These are phyloP conservation scores for Nidula niveotomentosa DNA, from an alignment of 1,284 basidiomycete genomes.

Conservation along the genomic window DNA sequence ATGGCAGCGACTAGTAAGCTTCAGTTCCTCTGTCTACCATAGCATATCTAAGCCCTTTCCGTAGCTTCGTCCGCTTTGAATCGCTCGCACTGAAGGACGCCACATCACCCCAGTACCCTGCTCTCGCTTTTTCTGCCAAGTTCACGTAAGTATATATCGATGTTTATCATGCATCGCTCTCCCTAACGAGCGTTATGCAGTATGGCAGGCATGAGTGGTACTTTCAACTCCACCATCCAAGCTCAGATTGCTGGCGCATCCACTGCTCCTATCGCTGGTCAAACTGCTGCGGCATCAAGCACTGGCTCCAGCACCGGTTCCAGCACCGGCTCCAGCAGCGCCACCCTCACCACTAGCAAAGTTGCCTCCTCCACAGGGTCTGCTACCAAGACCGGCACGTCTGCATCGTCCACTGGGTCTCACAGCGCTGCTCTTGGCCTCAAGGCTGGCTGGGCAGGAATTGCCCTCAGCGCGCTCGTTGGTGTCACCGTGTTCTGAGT, in stretches of 20 bases:
- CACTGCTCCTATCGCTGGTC: slow-evolving; percentile 49
- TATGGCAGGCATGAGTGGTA: slow-evolving; percentile 61
- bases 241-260: slow-evolving; percentile 59
- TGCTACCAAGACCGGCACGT: slow-evolving; percentile 10
- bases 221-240: slow-evolving; percentile 52
- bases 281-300: slow-evolving; percentile 14
- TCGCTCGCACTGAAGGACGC: slow-evolving; percentile 55
- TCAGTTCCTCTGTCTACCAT: background rate
- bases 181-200: slow-evolving; percentile 28
- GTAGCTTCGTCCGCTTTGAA: slow-evolving; percentile 75
- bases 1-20: slow-evolving; percentile 59
- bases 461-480: slow-evolving; percentile 29
- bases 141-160: slow-evolving; percentile 52
- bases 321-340: slow-evolving; percentile 12
- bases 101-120: slow-evolving; percentile 49
- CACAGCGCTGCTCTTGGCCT: slow-evolving; percentile 15
- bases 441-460: slow-evolving; percentile 31
- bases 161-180: slow-evolving; percentile 1
- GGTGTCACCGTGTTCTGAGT: slow-evolving; percentile 33
- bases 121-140: slow-evolving; percentile 79
- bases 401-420: slow-evolving; percentile 5
- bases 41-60: slow-evolving; percentile 6
- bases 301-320: slow-evolving; percentile 18
- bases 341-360: slow-evolving; percentile 2
- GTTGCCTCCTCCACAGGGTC: background rate